Evolutionary conservation across 106 monocot genomes (phyloP), one percentile per base, ranked within the genome.

Genomic region (Allium sativum): DNA sequence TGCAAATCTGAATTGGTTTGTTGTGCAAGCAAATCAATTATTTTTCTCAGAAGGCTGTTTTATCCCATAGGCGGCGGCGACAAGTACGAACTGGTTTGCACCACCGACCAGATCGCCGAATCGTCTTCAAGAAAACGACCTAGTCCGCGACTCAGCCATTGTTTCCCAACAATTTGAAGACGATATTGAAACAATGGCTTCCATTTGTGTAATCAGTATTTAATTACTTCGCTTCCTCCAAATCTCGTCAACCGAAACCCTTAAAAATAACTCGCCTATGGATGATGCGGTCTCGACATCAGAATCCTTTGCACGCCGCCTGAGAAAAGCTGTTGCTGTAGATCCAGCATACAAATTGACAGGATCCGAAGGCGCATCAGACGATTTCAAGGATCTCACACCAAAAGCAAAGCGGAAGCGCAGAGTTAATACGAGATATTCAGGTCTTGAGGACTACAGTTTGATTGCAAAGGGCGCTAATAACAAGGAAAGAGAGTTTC

Each of bases 331-430:
- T 55, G 74, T 77, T 75, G 72, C 63, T 70, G 73, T 59, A 5
- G 62, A 50, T 41, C 68, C 8, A 53, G 72, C 61, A 61, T 62
- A 59, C 52, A 76, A 78, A 64, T 75, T 76, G 76, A 78, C 70
- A 44, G 70, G 64, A 15, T 72, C 68, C 12, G 65, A 45, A 4
- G 72, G 21, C 12, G 46, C 40, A 63, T 65, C 50, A 21, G 77
- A 79, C n/a, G 86, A 56, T 7, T 31, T 75, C 42, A 73, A 76
- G 50, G 82, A 79, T 52, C 59, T 53, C 50, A 68, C 47, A 4
- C 86, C 78, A 10, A 78, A 72, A 73, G n/a, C 81, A 22, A 95
- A 83, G 81, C 65, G 82, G 70, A 86, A 75, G 76, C 83, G 90
- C 21, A 68, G 68, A n/a, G 70, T 84, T 7, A 61, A 77, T 8